phyloP scores from a whole-genome alignment of 192 early-diverging fungal genomes.

The Obelidium mucronatum region DNA sequence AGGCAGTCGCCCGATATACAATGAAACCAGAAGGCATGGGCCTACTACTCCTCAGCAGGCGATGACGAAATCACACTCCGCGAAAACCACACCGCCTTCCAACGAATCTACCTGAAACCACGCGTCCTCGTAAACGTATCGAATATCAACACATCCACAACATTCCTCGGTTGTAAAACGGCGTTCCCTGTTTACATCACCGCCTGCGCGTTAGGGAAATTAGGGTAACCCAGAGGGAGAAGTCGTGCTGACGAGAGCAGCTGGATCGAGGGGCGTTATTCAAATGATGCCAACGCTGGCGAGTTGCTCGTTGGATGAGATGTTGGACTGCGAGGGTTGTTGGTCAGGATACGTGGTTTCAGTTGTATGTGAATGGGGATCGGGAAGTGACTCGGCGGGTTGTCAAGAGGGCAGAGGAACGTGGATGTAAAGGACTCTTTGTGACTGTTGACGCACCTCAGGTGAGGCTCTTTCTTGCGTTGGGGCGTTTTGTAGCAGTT shows the following conservation, averaged over 20 bases:
- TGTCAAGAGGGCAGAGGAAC: constrained; percentile 48
- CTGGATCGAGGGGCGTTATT: constrained; percentile 61
- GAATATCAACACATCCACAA: constrained; percentile 47
- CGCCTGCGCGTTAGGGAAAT: constrained; percentile 61
- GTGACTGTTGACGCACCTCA: constrained; percentile 84
- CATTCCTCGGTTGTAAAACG: constrained; percentile 43
- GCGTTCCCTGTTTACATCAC: constrained; percentile 63
- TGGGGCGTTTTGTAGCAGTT: neutral
- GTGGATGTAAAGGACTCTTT: constrained; percentile 64
- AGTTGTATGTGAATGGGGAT: constrained; percentile 65
- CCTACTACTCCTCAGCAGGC: constrained; percentile 82
- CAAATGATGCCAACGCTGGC: constrained; percentile 84
- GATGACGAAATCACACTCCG: constrained; percentile 84
- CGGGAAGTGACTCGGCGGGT: constrained; percentile 47
- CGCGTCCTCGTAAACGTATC: constrained; percentile 60
- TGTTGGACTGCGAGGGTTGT: constrained; percentile 45
- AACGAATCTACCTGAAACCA: constrained; percentile 71
- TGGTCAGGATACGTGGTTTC: constrained; percentile 59
- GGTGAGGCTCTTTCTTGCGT: constrained; percentile 35
- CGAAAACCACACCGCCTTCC: constrained; percentile 83
- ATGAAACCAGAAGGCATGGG: constrained; percentile 76
- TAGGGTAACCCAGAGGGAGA: constrained; percentile 83
- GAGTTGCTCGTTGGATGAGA: constrained; percentile 68
- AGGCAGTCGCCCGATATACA: constrained; percentile 61
- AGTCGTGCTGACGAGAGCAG: constrained; percentile 66